Evolutionary conservation across 2,329 filamentous ascomycete genomes (phyloP), one percentile per base, ranked within the genome.

Genomic region (Monosporascus sp.): DNA sequence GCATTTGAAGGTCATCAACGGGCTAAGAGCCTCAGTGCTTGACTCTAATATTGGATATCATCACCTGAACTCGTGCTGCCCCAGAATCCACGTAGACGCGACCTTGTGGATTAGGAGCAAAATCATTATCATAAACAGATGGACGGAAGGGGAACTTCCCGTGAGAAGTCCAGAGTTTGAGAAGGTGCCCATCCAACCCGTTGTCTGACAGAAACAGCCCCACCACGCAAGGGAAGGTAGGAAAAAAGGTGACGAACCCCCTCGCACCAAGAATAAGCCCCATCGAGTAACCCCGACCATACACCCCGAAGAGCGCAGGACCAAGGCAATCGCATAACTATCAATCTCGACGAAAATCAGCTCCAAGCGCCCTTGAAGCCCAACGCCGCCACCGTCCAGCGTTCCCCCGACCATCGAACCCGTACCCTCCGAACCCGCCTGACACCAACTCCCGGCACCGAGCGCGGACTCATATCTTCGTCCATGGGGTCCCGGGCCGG

Each of bases 191-290:
- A 35, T 20, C 16, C 17, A 38, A 37, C 14, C 20, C 19, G 9
- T 3, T 14, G 19, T 24, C 17, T 20, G 40, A 20, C 38, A 3
- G 9, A 6, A 24, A 19, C 3, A 24, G 22, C 46, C 35, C 49
- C 31, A 47, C 48, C 35, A 31, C 50, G 41, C 48, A 55, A 55
- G 54, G 48, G 20, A 38, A 54, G 49, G 77, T 72, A 72, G 67
- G 64, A 75, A 73, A 73, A 73, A 72, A 66, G 70, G 2, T 53
- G 70, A 67, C 68, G 74, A 71, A 74, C 75, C 88, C 88, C 88
- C 91, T 96, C 91, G 92, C 88, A 82, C 91, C 93, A 88, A 97
- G 91, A 97, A 96, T 97, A 91, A 97, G 93, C 93, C 93, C 93
- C 93, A 96, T 97, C 91, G 92, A 96, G 93, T 97, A 95, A 96